These are phyloP conservation scores for Leccinum disarticulatum DNA, from an alignment of 768 basidiomycete species.

Conservation along the genomic window DNA sequence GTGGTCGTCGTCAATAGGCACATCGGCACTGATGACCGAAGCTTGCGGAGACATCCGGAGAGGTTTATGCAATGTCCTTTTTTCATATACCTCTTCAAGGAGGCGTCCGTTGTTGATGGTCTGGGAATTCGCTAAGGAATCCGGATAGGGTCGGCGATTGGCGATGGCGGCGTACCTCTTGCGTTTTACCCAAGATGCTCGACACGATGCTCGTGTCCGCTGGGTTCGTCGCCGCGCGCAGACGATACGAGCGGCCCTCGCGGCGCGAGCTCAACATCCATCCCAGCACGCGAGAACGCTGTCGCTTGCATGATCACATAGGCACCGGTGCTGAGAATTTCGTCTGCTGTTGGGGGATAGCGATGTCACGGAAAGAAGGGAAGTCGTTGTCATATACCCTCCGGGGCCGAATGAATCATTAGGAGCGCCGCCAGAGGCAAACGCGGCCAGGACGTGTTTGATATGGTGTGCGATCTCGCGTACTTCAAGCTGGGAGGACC, in stretches of 20 bases:
- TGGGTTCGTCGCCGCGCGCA: constrained; percentile 45
- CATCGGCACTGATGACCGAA: constrained; percentile 21
- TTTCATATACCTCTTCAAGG: constrained; percentile 67
- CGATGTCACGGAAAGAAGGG: no score
- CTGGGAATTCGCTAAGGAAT: constrained; percentile 36
- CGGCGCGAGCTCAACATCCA: constrained; percentile 52
- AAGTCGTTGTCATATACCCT: no score
- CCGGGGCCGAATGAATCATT: no score
- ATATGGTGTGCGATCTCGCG: no score
- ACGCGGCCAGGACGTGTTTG: no score
- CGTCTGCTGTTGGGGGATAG: no score
- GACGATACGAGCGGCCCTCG: constrained; percentile 43
- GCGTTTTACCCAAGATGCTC: constrained; percentile 77
- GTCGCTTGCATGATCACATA: constrained; percentile 74
- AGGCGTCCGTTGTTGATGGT: constrained; percentile 72
- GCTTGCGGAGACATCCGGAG: constrained; percentile 41
- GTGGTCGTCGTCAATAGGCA: constrained; percentile 12
- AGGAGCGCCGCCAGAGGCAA: no score
- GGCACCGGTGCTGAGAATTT: constrained; percentile 52
- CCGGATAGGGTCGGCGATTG: not conserved
- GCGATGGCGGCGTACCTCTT: constrained; percentile 58
- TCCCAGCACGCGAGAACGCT: constrained; percentile 62
- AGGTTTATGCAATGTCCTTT: constrained; percentile 55
- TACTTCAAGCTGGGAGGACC: no score
- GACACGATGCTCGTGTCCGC: constrained; percentile 79